Base-by-base conservation (phyloP, 768 basidiomycete species). In the Ramaria sp. region DNA sequence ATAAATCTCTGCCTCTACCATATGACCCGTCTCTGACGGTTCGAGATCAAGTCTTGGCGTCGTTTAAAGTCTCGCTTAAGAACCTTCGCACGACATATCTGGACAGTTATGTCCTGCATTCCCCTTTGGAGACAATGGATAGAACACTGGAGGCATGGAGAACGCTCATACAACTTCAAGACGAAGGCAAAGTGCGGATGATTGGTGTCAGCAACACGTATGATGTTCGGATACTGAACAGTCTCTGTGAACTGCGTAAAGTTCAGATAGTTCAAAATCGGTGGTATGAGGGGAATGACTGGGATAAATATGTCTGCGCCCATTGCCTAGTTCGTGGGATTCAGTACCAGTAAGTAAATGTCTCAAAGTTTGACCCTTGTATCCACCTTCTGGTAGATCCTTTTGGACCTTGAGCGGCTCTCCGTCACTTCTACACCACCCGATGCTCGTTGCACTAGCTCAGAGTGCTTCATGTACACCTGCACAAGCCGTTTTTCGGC, bases 351-450 rank as follows among this genome's bases (percentile, higher is more conserved):
- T 89, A 59, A 36, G 66, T 61, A n/a, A n/a, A n/a, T n/a, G n/a
- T n/a, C n/a, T n/a, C n/a, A n/a, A n/a, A n/a, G n/a, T n/a, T n/a
- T n/a, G n/a, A n/a, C n/a, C n/a, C n/a, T n/a, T n/a, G 27, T 15
- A 13, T 43, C 41, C 8, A 44, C 37, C 18, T 45, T 41, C 43
- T 25, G n/a, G n/a, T 60, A 88, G 88, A 61, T 88, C 88, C 15
- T 91, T 92, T 66, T 91, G 90, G 89, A 91, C 90, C 22, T 68
- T 93, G 22, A 76, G 84, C 1, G 85, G 87, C n/a, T 85, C 87
- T 2, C 83, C 87, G 3, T 70, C 63, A 15, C 69, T 90, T 8
- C 69, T 89, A 4, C 52, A 63, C 3, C 75, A 82, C 61, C 76
- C 74, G 0, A 63, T 69, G 1, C 62, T 84, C 4, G 59, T 66